A percentile compares a stretch with the other conserved stretches of the same genome.
Conservation (phyloP, 2,329 filamentous ascomycete genomes). For the Diaporthe destruens region DNA sequence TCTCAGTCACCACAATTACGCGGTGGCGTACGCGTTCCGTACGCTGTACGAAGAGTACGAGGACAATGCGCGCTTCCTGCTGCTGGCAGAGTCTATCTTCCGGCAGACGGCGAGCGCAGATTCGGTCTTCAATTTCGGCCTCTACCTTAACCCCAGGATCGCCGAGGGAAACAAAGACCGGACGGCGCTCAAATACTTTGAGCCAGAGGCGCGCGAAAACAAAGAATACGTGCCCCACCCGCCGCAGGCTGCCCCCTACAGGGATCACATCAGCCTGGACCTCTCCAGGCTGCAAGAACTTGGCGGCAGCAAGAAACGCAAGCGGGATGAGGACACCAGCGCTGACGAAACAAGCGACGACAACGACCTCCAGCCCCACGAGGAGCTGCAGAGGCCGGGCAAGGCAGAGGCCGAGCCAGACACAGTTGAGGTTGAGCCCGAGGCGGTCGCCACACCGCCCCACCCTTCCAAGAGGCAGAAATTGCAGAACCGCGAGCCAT, state of each 20-base stretch:
- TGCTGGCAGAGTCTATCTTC: constrained; percentile 70
- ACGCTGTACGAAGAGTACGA: constrained; percentile 71
- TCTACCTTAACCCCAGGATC: constrained; percentile 66
- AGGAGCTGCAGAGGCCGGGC: constrained; percentile 16
- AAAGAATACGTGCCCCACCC: constrained; percentile 56
- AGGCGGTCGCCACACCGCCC: constrained; percentile 42
- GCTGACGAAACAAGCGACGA: constrained; percentile 38
- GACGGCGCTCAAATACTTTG: constrained; percentile 66
- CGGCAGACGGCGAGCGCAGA: constrained; percentile 67
- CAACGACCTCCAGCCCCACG: constrained; percentile 26
- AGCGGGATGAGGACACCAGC: constrained; percentile 36
- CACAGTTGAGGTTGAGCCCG: constrained; percentile 33
- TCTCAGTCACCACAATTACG: constrained; percentile 67
- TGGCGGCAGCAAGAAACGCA: constrained; percentile 32
- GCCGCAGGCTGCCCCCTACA: constrained; percentile 64
- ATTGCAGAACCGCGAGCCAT: constrained; percentile 40
- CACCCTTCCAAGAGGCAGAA: constrained; percentile 43
- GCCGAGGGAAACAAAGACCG: constrained; percentile 67
- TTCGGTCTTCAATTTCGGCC: constrained; percentile 64
- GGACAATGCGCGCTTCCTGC: constrained; percentile 63
- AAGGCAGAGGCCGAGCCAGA: constrained; percentile 31
- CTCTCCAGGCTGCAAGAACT: constrained; percentile 47
- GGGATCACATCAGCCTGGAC: constrained; percentile 59
- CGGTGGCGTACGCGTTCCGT: constrained; percentile 72
- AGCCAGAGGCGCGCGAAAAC: constrained; percentile 59